Base-by-base conservation (phyloP, 495 filamentous ascomycete genomes). In the Delitschia confertaspora region DNA sequence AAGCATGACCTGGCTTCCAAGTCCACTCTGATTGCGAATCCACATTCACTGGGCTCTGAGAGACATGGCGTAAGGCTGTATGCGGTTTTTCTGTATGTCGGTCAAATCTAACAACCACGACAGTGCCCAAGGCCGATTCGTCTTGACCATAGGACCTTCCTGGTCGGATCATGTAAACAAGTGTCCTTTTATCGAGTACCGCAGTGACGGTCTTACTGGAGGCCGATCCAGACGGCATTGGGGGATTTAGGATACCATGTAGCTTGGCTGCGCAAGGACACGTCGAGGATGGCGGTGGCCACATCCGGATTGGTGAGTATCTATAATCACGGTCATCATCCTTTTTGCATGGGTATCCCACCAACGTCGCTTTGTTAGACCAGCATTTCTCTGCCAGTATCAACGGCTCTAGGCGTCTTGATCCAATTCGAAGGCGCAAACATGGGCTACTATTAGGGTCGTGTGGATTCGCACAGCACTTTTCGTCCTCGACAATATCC, bases 401-500 rank as follows among this genome's bases (percentile, higher is more conserved):
- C 18, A 25, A 24, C 3, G 52, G 47, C 3, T 44, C 53, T 6
- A 41, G 22, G 16, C 49, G 48, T 9, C 53, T 19, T 38, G 53
- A 45, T 11, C 53, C 53, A 7, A 49, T 42, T n/a, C 53, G 48
- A 4, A 57, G 32, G 4, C 53, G 42, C 22, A 57, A 36, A 32
- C 53, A 57, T 10, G 38, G 41, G 5, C 14, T 31, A 1, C 17
- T 18, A 2, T 19, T 19, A 0, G 20, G 4, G 7, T 27, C 21
- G 17, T 16, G 22, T 11, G 14, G 5, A 14, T 10, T 23, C 14
- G 7, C 17, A 26, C 56, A 56, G 37, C 53, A 59, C 8, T 38
- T 33, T 0, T 51, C 46, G 39, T 62, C 59, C 22, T 56, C 48
- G 9, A 62, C 57, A 7, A 62, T 29, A 34, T 62, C 59, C 24